Evolutionary conservation across 805 yeast species (phyloP), one percentile per base, ranked within the genome.

Genomic region (Cyberlindnera petersonii): DNA sequence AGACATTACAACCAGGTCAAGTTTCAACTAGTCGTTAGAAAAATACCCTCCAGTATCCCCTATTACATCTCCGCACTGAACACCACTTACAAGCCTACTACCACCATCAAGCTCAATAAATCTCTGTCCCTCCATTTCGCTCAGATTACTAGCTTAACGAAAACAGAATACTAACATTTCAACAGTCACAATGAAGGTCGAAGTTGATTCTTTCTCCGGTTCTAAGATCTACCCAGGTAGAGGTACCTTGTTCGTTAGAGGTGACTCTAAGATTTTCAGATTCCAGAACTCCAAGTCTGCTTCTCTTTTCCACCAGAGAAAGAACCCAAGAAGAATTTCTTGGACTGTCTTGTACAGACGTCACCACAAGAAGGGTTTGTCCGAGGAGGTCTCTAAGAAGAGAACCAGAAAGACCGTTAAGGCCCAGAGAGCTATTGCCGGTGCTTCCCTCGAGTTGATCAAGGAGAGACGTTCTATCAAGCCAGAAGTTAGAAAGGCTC

Each of bases 161-260:
- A 23, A 23, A 13, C 24, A 33, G 21, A 19, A 30, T 52, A 50
- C 55, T 53, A 53, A 47, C 52, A 50, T 14, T 5, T 5, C 8
- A 9, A 38, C 39, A 46, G 48, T 42, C 43, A 72, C 64, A 76
- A 93, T 93, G 98, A 93, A 93, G 95, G 86, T 93, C 75, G 98
- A 93, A 85, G 77, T 91, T 78, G 98, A 93, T 75, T 86, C 98
- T 69, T 93, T 93, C 80, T 91, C 98, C 65, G 98, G 98, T 74
- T 75, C 91, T 67, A 93, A 91, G 79, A 91, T 93, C 82, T 93
- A 91, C 95, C 98, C 98, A 79, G 99, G 98, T 77, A 87, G 97
- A 82, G 98, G 98, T 76, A 87, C 94, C 70, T 82, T 93, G 72
- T 93, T 86, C 69, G 88, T 93, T 74, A 88, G 99, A 77, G 98